Conservation (phyloP, 2,329 filamentous ascomycete genomes). For the Thelonectria rubi region DNA sequence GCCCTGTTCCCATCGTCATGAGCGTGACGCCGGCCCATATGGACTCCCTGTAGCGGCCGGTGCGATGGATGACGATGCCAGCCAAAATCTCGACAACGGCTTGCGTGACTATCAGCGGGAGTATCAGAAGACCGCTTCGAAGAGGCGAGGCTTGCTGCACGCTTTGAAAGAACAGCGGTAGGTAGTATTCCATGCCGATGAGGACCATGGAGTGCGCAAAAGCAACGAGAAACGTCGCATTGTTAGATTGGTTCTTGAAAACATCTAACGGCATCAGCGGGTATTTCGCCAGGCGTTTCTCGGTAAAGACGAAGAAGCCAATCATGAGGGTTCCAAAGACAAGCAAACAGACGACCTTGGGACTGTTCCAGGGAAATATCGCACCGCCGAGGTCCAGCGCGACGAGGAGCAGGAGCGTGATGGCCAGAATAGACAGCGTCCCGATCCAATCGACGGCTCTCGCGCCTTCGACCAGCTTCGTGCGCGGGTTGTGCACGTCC, state of each 20-base stretch:
- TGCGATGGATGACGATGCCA: conserved; percentile 5
- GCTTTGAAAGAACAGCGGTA: conserved; percentile 21
- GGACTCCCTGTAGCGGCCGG: conserved; percentile 8
- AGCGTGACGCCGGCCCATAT: conserved; percentile 8
- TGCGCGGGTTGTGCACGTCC: conserved; percentile 20
- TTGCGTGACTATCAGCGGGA: conserved; percentile 12
- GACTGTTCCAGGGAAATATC: conserved; percentile 17
- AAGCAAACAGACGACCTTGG: conserved; percentile 18
- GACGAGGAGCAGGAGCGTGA: conserved; percentile 16
- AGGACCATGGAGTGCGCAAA: conserved; percentile 15
- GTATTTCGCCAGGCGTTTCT: conserved; percentile 17
- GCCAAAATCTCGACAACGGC: conserved; percentile 9
- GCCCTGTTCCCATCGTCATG: conserved; percentile 8
- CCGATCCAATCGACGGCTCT: conserved; percentile 24
- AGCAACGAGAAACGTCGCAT: conserved; percentile 3
- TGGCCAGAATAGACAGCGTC: conserved; percentile 11
- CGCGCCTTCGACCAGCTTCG: conserved; percentile 7
- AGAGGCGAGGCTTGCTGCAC: conserved; percentile 12
- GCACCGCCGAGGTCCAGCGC: conserved; percentile 19
- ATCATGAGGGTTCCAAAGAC: conserved; percentile 9
- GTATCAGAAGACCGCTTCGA: conserved; percentile 8
- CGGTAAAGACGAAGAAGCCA: conserved; percentile 10
- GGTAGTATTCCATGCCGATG: conserved; percentile 11
- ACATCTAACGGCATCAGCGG: conserved; percentile 19
- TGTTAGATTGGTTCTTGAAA: conserved; percentile 11